Percentiles rank a stretch among this genome's conserved stretches.
Evolutionary conservation across 2,329 filamentous ascomycete genomes (phyloP).

Genomic region (Beauveria australis): DNA sequence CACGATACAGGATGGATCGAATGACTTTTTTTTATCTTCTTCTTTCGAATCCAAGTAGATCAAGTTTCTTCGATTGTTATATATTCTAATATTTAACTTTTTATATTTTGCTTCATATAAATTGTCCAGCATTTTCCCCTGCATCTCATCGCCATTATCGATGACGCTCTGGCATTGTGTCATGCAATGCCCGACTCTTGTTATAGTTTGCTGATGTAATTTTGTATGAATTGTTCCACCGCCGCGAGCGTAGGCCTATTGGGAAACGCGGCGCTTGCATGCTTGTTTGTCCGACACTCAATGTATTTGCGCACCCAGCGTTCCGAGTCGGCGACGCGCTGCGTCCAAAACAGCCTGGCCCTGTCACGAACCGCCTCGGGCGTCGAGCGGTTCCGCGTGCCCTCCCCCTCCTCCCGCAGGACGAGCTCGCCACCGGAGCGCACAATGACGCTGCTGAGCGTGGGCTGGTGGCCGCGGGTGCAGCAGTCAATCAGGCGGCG

Average conservation of each 20-base stretch:
- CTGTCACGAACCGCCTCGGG: constrained; percentile 27
- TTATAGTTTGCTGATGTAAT: neutral
- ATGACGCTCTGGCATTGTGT: too few relatives aligned
- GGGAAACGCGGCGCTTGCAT: neutral
- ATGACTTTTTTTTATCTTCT: too few relatives aligned
- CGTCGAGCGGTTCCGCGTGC: constrained; percentile 16
- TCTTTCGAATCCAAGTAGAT: too few relatives aligned
- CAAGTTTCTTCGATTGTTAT: too few relatives aligned
- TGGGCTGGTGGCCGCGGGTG: constrained; percentile 38
- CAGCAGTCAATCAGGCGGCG: constrained; percentile 42
- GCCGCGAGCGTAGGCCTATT: neutral
- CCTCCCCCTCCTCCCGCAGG: constrained; percentile 25
- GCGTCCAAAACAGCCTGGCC: constrained; percentile 40
- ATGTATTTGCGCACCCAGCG: constrained; percentile 35
- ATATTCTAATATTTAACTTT: too few relatives aligned
- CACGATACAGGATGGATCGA: neutral
- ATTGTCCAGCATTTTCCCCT: neutral
- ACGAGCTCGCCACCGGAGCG: constrained; percentile 39
- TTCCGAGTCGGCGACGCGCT: constrained; percentile 40
- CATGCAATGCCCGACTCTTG: too few relatives aligned
- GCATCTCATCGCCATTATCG: too few relatives aligned
- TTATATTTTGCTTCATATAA: too few relatives aligned
- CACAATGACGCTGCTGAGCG: constrained; percentile 36
- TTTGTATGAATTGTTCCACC: neutral
- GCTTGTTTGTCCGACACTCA: constrained; percentile 9